Base-by-base conservation (phyloP, 805 yeast genomes). In the Gaillardinia entomophila region DNA sequence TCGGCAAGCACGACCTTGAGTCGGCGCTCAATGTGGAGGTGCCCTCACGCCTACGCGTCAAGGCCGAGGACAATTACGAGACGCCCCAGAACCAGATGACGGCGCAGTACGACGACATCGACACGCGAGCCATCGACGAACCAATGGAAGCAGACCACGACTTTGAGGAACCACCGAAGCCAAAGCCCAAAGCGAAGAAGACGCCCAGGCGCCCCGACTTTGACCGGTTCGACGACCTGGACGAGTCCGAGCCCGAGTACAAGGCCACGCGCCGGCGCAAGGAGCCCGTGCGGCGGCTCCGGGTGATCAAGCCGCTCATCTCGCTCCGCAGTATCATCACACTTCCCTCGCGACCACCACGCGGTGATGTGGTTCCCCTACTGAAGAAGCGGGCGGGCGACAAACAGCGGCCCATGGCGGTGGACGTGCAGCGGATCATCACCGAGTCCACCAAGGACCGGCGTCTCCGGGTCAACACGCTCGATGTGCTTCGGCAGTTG, bases 401-500 rank as follows among this genome's bases (percentile, higher is more conserved):
- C 14, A 40, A 34, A 10, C 63, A 56, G 33, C 50, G 48, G 22
- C 60, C 68, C 2, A 25, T 63, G 25, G 29, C 33, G 4, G 41
- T 64, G 2, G 56, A 58, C 22, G 36, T 57, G 1, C 61, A 60
- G 24, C 38, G 68, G 25, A 35, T 62, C 12, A 32, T 40, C 6
- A 46, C 46, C 3, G 49, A 44, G 7, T 36, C 35, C 3, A 45
- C 42, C 3, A 38, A 51, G 8, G 57, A 49, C 28, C 51, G 48
- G 26, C 35, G 65, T 16, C 38, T 44, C 26, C 51, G 49, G 24
- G 27, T 63, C 30, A 57, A 54, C 33, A 59, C 67, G 1, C 31
- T 65, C 3, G 71, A 66, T 38, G 69, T 63, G 12, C 40, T 66
- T 12, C 54, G 48, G 30, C 61, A 57, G 31, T 45, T 60, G 19